Conservation (phyloP, 345 rosid species). For the Euphorbia tirucalli region DNA sequence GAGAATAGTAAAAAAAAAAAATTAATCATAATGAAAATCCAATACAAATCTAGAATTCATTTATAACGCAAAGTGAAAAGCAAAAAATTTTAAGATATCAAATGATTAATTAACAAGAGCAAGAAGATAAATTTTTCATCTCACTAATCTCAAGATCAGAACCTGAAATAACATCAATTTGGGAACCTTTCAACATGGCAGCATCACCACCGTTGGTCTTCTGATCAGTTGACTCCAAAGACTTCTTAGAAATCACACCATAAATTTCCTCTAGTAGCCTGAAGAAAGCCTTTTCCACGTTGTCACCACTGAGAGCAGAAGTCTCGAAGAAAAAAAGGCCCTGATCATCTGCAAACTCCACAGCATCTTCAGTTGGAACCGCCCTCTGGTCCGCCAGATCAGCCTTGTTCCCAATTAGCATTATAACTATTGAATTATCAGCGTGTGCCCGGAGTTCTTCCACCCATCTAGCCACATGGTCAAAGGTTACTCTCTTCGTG, state of each 20-base stretch:
- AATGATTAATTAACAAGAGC: constrained; percentile 43
- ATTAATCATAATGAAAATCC: not conserved
- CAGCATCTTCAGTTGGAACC: constrained; percentile 65
- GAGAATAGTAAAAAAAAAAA: too few species aligned
- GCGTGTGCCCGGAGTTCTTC: constrained; percentile 53
- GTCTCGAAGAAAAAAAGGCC: constrained; percentile 75
- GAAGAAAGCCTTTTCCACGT: constrained; percentile 69
- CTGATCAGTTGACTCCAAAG: constrained; percentile 30
- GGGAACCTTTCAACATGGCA: constrained; percentile 47
- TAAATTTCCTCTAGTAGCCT: constrained; percentile 61
- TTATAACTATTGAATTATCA: constrained; percentile 70
- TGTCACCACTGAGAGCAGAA: constrained; percentile 74
- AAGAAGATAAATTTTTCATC: constrained; percentile 48
- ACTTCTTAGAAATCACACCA: constrained; percentile 46
- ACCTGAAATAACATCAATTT: constrained; percentile 55
- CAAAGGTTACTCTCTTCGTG: constrained; percentile 60
- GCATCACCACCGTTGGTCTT: constrained; percentile 32
- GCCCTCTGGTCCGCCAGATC: constrained; percentile 65
- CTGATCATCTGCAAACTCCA: constrained; percentile 78
- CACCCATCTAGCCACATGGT: constrained; percentile 24
- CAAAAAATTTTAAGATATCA: not conserved
- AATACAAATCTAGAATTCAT: not conserved
- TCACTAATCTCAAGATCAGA: constrained; percentile 61
- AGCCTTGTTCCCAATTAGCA: constrained; percentile 74
- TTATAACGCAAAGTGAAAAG: too few species aligned